Evolutionary conservation across 176 grass and related monocot species (phyloP).

Genomic region (Oryza glaberrima): DNA sequence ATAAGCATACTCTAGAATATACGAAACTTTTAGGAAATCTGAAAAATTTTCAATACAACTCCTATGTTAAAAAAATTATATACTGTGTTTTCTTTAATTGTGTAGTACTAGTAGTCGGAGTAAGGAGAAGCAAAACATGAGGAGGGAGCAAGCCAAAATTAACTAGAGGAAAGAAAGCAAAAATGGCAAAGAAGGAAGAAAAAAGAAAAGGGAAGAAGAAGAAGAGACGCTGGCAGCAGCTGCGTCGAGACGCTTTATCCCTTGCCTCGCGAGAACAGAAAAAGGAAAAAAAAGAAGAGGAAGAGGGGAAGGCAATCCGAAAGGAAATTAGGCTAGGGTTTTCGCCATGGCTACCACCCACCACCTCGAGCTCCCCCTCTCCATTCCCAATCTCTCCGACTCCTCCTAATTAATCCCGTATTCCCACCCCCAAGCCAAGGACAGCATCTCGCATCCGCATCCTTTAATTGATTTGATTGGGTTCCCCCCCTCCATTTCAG

Average conservation of each 20-base stretch:
- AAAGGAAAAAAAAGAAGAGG: not conserved
- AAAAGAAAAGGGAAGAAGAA: not conserved
- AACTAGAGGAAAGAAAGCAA: not conserved
- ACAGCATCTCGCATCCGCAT: constrained; percentile 44
- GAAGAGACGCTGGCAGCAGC: not conserved
- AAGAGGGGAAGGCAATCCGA: not conserved
- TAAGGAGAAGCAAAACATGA: not conserved
- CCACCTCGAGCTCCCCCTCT: constrained; percentile 32
- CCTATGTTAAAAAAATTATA: no score
- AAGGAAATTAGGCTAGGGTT: constrained; percentile 61
- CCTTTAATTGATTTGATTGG: not conserved
- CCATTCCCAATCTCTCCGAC: not conserved
- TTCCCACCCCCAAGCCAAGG: not conserved
- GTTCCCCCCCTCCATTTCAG: no score
- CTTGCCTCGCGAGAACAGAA: not conserved
- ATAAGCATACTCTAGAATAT: not conserved
- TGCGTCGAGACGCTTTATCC: not conserved
- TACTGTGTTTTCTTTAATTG: no score
- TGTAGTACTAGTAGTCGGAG: not conserved
- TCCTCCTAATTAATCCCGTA: constrained; percentile 25
- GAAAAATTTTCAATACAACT: no score
- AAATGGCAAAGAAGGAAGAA: not conserved
- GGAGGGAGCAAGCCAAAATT: not conserved
- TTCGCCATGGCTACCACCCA: constrained; percentile 55
- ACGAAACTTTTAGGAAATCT: no score